Percentiles rank a stretch among this genome's conserved stretches.
These are phyloP conservation scores for Mrakia frigida DNA, from an alignment of 768 basidiomycete species.

Conservation along the genomic window DNA sequence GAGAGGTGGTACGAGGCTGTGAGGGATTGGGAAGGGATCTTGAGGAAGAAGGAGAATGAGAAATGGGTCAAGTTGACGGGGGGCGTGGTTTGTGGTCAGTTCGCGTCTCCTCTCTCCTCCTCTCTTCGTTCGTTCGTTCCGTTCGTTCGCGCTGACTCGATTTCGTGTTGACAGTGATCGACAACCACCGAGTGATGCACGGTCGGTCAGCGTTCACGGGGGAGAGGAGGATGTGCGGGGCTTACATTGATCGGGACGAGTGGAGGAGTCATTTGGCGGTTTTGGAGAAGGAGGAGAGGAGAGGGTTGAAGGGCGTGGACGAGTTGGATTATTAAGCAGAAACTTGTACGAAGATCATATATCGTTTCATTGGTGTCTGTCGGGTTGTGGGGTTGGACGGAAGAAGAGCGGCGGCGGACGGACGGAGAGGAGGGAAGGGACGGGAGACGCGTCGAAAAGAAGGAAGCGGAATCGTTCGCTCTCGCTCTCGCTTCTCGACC, in stretches of 20 bases:
- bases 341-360: too few relatives aligned
- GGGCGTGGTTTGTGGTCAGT: slow-evolving; percentile 76
- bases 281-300: slow-evolving; percentile 6
- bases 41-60: slow-evolving; percentile 76
- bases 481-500: too few relatives aligned
- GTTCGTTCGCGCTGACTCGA: not conserved
- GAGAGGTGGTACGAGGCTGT: slow-evolving; percentile 85
- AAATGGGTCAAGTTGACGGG: slow-evolving; percentile 87
- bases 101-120: not conserved
- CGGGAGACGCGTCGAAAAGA: too few relatives aligned
- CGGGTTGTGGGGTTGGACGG: too few relatives aligned
- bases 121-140: not conserved
- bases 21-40: slow-evolving; percentile 64
- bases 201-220: slow-evolving; percentile 53
- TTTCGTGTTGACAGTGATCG: slow-evolving; percentile 21
- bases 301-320: not conserved
- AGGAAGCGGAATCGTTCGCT: too few relatives aligned
- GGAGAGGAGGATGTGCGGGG: slow-evolving; percentile 86
- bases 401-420: too few relatives aligned
- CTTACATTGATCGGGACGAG: slow-evolving; percentile 88
- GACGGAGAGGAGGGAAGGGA: too few relatives aligned
- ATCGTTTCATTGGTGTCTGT: too few relatives aligned
- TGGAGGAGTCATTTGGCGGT: slow-evolving; percentile 42
- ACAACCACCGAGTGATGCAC: slow-evolving; percentile 31
- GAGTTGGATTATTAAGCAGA: not conserved